Evolutionary conservation across 306 rosid species (phyloP), one percentile per base, ranked within the genome.

Genomic region (Hylodesmum podocarpum): DNA sequence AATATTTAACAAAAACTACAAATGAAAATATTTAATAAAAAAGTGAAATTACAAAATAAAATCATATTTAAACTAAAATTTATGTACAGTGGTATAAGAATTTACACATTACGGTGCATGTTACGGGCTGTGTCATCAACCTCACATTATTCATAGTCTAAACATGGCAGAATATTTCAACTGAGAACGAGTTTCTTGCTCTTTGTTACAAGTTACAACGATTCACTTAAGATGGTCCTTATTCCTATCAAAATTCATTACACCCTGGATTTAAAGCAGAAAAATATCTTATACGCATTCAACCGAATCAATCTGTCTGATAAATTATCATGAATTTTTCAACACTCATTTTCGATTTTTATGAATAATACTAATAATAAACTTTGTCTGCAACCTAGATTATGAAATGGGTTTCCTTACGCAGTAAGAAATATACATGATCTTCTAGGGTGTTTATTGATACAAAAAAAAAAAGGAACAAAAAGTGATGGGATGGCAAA

Each of bases 401-500:
- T n/a, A 68, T 8, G 58, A 16, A 19, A 46, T 68, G 27, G 47
- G n/a, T 12, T 21, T 19, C 44, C 31, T 18, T 44, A 12, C 16
- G 37, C 22, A n/a, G 24, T 16, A 53, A 71, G 76, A 47, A 69
- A 37, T 31, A 69, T n/a, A n/a, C n/a, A n/a, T 81, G 69, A 33
- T 29, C 50, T 39, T 49, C 49, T 37, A 22, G 46, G 3, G 50
- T 16, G 62, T 18, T 21, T 10, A n/a, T n/a, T n/a, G n/a, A n/a
- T n/a, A n/a, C n/a, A n/a, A 64, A 76, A 8, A 37, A 3, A 61
- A 59, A 59, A 43, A 12, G 21, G 46, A 69, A 73, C 34, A 55
- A 5, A 37, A 58, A 27, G 36, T 47, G 49, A 47, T 37, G 75
- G 54, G 37, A 59, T 41, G 19, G 28, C 5, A 58, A 31, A 19